Evolutionary conservation across 345 rosid genomes (phyloP), one percentile per base, ranked within the genome.

Genomic region (Stellera chamaejasme): DNA sequence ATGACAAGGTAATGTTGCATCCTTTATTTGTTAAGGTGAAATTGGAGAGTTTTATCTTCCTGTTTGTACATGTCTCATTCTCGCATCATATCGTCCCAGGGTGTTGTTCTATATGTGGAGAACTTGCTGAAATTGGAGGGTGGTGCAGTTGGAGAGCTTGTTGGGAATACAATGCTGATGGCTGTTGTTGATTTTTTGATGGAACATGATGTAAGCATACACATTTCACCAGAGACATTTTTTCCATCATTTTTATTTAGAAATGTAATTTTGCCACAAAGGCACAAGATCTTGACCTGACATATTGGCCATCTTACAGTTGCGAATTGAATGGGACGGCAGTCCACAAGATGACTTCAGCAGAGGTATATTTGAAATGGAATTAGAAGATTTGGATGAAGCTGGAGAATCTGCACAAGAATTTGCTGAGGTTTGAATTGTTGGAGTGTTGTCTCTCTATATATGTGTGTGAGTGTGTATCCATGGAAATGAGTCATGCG

Each of bases 361-460:
- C 56, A 91, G 78, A 82, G 88, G 90, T 58, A 79, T 91, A 61
- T 91, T 91, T 72, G 79, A 79, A 56, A 83, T 85, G 78, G 98
- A 91, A 69, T 72, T 87, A 53, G 95, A 82, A 72, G 90, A 83
- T 53, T 55, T 57, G 50, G 78, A 72, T 59, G 78, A 77, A 28
- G 62, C 36, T 56, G 77, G 48, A 48, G 77, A 68, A 56, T 69
- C 58, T 32, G 68, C 76, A 23, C 41, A 55, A 13, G 75, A 69
- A 32, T 73, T 68, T 45, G 69, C 60, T 13, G 85, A 82, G 88
- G 92, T 91, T 76, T 27, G 10, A 28, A 47, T 47, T 13, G 19
- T 47, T 47, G 15, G 19, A 9, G 47, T 27, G n/a, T 10, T 27
- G 0, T 27, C 42, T 11, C 27, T 49, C 4, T 61, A 43, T 28